Base-by-base conservation (phyloP, 345 rosid species). In the Salix udensis region DNA sequence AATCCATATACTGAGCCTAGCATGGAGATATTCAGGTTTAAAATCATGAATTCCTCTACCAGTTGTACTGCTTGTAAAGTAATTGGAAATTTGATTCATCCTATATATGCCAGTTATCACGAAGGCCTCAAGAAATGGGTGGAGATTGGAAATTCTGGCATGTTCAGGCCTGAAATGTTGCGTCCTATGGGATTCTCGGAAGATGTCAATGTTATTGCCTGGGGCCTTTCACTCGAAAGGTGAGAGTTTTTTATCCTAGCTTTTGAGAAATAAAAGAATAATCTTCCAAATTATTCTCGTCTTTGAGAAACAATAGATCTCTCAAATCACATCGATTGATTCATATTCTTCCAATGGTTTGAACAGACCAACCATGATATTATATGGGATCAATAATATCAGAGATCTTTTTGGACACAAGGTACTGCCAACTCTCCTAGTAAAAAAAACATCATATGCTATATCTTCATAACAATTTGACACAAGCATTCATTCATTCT, bases 171-270 rank as follows among this genome's bases (percentile, higher is more conserved):
- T 0, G 98, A 95, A 83, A 95, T 91, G 99, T 81, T 95, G 70
- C 93, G 74, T 53, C 98, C 98, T 2, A 93, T 95, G 99, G 99
- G 98, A 76, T 86, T 95, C 50, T 94, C 97, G 4, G 94, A 95
- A 78, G 99, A 95, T 79, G 91, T 91, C 44, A 85, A 86, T 26
- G 96, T 93, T 30, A 90, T 93, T 70, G 98, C 99, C 46, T 93
- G 99, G 96, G 98, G 98, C 50, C 96, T 96, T 74, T 93, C 97
- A 24, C 98, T 96, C 46, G 99, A 93, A 87, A 93, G 99, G 99
- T 96, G 85, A 78, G 76, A 53, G 62, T 11, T n/a, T n/a, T 28
- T 48, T 3, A 8, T 4, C 18, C 21, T 7, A 8, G 26, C 64
- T 16, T 74, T 9, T 60, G 14, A 75, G 66, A 50, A 60, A 28